Conservation (phyloP, 106 monocot genomes). For the Dendrobium officinale region DNA sequence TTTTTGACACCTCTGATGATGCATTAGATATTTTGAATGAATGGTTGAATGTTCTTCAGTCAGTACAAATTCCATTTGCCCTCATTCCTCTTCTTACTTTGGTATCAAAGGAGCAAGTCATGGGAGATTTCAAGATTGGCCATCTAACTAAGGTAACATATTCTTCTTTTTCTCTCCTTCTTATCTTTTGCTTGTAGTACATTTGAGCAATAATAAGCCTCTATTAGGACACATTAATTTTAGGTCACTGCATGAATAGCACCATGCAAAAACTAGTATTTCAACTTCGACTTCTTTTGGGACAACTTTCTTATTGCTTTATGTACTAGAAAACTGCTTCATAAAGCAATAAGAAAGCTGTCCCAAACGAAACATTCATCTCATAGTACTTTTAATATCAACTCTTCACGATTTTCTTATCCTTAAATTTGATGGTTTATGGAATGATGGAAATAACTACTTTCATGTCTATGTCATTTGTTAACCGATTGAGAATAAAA, state of each 20-base stretch:
- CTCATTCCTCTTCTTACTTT: conserved; percentile 83
- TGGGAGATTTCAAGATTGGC: conserved; percentile 76
- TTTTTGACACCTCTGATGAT: conserved; percentile 69
- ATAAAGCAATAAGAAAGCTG: no score
- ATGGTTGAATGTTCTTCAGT: conserved; percentile 89
- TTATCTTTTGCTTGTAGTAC: not conserved
- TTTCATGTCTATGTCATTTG: no score
- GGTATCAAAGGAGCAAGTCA: conserved; percentile 81
- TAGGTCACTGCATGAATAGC: not conserved
- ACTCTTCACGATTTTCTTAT: no score
- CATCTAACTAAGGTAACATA: conserved; percentile 40
- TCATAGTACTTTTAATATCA: not conserved
- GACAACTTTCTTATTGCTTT: no score
- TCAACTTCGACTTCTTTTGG: no score
- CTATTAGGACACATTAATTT: not conserved
- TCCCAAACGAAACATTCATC: not conserved
- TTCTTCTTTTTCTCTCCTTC: no score
- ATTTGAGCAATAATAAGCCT: not conserved
- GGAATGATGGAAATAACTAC: no score
- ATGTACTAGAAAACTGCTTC: no score
- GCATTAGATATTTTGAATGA: conserved; percentile 77
- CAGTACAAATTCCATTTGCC: conserved; percentile 89
- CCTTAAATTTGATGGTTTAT: no score
- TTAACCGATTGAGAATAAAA: no score
- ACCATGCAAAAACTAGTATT: not conserved